phyloP scores from a whole-genome alignment of 805 yeast species.

The Spathaspora boniae region DNA sequence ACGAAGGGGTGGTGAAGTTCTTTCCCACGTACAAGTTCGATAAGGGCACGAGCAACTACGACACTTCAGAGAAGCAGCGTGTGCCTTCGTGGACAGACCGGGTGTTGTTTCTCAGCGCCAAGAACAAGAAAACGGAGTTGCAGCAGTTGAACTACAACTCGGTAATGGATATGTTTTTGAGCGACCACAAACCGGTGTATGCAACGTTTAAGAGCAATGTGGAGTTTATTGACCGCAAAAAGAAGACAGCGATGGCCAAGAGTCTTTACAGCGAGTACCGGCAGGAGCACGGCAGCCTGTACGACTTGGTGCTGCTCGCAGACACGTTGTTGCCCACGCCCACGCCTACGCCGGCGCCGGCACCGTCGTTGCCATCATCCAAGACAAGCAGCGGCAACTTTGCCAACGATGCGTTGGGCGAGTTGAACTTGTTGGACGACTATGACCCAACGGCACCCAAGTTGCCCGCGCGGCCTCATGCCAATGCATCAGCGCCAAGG shows the following conservation, averaged over 20 bases:
- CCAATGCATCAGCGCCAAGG: slow-evolving; percentile 13
- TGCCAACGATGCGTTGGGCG: slow-evolving; percentile 28
- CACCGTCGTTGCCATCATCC: too few species aligned
- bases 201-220: slow-evolving; percentile 70
- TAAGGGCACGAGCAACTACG: slow-evolving; percentile 77
- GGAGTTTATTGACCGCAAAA: slow-evolving; percentile 53
- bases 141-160: slow-evolving; percentile 67
- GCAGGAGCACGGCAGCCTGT: slow-evolving; percentile 18
- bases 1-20: slow-evolving; percentile 76
- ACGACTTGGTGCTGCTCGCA: slow-evolving; percentile 8
- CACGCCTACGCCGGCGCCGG: slow-evolving; percentile 5
- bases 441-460: slow-evolving; percentile 11
- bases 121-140: slow-evolving; percentile 23
- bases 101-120: slow-evolving; percentile 60
- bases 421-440: slow-evolving; percentile 34
- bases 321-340: slow-evolving; percentile 2
- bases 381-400: slow-evolving; percentile 14
- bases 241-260: slow-evolving; percentile 25
- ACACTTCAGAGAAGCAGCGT: slow-evolving; percentile 86
- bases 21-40: slow-evolving; percentile 95
- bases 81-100: slow-evolving; percentile 99
- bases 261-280: slow-evolving; percentile 28
- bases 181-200: slow-evolving; percentile 93
- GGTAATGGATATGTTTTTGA: slow-evolving; percentile 53
- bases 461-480: slow-evolving; percentile 8